Conservation (phyloP, 164 flowering plant species). For the Cinnamomum micranthum region DNA sequence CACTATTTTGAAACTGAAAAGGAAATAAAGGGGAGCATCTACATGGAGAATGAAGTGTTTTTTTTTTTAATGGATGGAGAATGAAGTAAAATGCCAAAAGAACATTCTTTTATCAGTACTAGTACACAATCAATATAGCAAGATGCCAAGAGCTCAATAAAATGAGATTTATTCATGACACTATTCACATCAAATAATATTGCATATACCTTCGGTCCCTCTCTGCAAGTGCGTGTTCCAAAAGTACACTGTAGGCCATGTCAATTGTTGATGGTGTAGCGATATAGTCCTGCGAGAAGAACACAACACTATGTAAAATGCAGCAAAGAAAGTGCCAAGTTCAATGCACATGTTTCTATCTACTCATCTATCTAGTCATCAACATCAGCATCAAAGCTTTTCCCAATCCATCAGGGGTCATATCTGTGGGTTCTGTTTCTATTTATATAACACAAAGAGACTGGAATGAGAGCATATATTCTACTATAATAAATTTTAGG, state of each 20-base stretch:
- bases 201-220: conserved; percentile 85
- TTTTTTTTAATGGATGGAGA: background rate
- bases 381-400: background rate
- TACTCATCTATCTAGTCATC: background rate
- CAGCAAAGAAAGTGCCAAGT: background rate
- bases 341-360: background rate
- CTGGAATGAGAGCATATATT: no score
- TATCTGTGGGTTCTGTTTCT: no score
- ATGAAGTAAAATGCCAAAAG: background rate
- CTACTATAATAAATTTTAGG: background rate
- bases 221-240: conserved; percentile 95
- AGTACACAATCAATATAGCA: background rate
- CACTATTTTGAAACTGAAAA: background rate
- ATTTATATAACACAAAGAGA: no score
- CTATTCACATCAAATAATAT: background rate
- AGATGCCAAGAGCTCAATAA: background rate
- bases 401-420: background rate
- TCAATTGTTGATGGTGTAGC: conserved; percentile 70
- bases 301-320: background rate
- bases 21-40: background rate
- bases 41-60: background rate
- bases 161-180: background rate
- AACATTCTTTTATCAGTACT: background rate
- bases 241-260: conserved; percentile 71
- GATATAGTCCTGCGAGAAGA: conserved; percentile 75